phyloP scores from a whole-genome alignment of 257 asterid species.

The Oldenlandia corymbosa region DNA sequence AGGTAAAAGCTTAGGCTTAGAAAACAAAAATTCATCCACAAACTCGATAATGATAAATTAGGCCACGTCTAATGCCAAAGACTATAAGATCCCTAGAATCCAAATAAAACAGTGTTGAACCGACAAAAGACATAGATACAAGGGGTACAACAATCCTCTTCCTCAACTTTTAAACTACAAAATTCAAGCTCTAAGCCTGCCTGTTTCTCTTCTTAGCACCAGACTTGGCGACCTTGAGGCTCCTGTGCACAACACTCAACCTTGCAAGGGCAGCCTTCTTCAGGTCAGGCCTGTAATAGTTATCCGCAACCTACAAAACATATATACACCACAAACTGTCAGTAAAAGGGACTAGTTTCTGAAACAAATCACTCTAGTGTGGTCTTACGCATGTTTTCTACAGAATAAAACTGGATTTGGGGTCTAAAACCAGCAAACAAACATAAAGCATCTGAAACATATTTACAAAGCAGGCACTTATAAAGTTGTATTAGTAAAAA shows the following conservation, averaged over 20 bases:
- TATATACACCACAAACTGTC: neutral
- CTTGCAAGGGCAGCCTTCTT: slow-evolving; percentile 95
- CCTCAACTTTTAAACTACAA: too few relatives aligned
- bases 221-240: slow-evolving; percentile 88
- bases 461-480: too few relatives aligned
- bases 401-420: too few relatives aligned
- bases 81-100: neutral
- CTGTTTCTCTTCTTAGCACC: slow-evolving; percentile 90
- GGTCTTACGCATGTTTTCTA: too few relatives aligned
- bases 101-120: neutral
- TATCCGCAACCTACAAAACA: slow-evolving; percentile 58
- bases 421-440: too few relatives aligned
- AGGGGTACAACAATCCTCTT: slow-evolving; percentile 9
- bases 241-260: slow-evolving; percentile 67
- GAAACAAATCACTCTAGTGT: too few relatives aligned
- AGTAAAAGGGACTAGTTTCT: neutral
- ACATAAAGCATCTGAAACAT: too few relatives aligned
- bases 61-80: neutral
- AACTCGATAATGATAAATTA: neutral
- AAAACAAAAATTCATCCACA: neutral
- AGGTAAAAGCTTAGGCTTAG: too few relatives aligned
- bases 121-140: neutral
- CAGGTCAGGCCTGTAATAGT: slow-evolving; percentile 83
- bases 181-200: slow-evolving; percentile 44
- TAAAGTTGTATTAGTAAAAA: too few relatives aligned